Percentiles rank a stretch among this genome's conserved stretches.
Conservation (phyloP, 352 stramenopile genomes). For the Pythium brassicae region DNA sequence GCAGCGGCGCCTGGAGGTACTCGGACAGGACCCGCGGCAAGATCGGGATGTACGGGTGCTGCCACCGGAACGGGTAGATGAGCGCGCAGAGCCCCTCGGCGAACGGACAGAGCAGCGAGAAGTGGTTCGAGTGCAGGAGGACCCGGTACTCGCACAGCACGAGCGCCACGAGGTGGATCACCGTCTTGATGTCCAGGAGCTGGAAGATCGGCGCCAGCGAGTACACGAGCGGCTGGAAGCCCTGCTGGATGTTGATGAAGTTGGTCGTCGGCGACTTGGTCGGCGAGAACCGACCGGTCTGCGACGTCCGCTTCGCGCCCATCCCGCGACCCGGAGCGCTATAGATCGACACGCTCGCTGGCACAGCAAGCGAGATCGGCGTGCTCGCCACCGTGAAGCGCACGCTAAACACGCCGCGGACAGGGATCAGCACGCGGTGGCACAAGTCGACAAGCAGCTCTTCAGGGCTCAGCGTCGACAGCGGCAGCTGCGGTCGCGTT, state of each 20-base stretch:
- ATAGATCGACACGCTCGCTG: slow-evolving; percentile 57
- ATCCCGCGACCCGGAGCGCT: slow-evolving; percentile 3
- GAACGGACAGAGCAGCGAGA: slow-evolving; percentile 70
- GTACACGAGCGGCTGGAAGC: slow-evolving; percentile 67
- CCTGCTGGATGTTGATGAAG: slow-evolving; percentile 44
- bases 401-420: slow-evolving; percentile 67
- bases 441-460: slow-evolving; percentile 48
- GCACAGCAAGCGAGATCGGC: slow-evolving; percentile 41
- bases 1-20: slow-evolving; percentile 79
- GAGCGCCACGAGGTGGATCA: slow-evolving; percentile 61
- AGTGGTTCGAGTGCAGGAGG: slow-evolving; percentile 71
- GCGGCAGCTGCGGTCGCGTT: background rate
- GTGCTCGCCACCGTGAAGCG: slow-evolving; percentile 35
- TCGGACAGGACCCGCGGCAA: slow-evolving; percentile 75
- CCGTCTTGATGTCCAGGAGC: slow-evolving; percentile 68
- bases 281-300: slow-evolving; percentile 27
- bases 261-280: slow-evolving; percentile 33
- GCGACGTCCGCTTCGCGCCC: slow-evolving; percentile 3
- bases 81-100: slow-evolving; percentile 71
- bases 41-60: slow-evolving; percentile 83
- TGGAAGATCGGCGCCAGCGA: slow-evolving; percentile 66
- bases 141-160: slow-evolving; percentile 78
- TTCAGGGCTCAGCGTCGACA: slow-evolving; percentile 11
- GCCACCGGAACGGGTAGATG: slow-evolving; percentile 84
- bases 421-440: slow-evolving; percentile 45